Percentiles rank a stretch among this genome's conserved stretches.
Conservation (phyloP, 441 rosid genomes). For the Populus hybrid region DNA sequence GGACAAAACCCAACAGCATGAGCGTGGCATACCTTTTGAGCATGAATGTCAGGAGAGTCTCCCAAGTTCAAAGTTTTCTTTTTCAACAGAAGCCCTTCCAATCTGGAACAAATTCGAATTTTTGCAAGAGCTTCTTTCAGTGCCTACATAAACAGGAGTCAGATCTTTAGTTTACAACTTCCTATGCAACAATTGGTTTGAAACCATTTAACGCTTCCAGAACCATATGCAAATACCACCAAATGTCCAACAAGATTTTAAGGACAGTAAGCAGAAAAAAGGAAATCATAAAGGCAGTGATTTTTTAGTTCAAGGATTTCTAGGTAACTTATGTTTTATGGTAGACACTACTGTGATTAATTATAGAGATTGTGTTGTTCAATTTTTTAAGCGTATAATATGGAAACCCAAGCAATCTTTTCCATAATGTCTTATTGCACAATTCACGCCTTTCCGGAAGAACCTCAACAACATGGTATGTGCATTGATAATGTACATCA, state of each 20-base stretch:
- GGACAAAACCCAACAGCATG: constrained; percentile 14
- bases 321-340: background rate
- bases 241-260: background rate
- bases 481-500: background rate
- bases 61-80: constrained; percentile 69
- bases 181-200: background rate
- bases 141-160: constrained; percentile 45
- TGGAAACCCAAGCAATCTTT: background rate
- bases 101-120: constrained; percentile 71
- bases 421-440: constrained; percentile 4
- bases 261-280: background rate
- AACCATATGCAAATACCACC: constrained; percentile 3
- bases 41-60: constrained; percentile 87
- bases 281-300: background rate
- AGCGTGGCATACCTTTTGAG: constrained; percentile 64
- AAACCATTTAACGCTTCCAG: background rate
- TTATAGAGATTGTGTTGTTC: background rate
- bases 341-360: background rate
- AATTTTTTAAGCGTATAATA: background rate
- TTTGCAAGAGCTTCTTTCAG: constrained; percentile 74
- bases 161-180: constrained; percentile 14
- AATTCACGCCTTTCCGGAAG: background rate
- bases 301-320: background rate
- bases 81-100: constrained; percentile 73
- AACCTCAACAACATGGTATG: background rate